Evolutionary conservation across 768 basidiomycete species (phyloP).

Genomic region (Megacollybia marginata): DNA sequence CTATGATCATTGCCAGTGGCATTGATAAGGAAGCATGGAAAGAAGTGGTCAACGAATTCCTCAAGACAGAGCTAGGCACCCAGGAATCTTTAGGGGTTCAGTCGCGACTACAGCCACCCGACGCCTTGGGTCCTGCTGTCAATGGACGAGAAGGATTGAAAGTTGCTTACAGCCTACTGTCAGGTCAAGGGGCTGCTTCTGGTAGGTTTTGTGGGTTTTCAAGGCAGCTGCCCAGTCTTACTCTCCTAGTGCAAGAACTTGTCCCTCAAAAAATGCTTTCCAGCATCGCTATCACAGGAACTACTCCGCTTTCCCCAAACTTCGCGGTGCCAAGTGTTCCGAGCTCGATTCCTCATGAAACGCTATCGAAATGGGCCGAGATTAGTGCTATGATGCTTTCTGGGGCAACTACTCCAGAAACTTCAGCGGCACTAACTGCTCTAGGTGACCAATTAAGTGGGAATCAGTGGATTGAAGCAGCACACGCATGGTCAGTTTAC

Average conservation of each 20-base stretch:
- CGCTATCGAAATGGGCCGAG: conserved; percentile 77
- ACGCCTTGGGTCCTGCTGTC: conserved; percentile 14
- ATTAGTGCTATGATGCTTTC: conserved; percentile 78
- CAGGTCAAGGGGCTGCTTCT: conserved; percentile 73
- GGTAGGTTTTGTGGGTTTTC: conserved; percentile 36
- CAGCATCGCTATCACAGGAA: conserved; percentile 20
- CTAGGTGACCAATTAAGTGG: conserved; percentile 77
- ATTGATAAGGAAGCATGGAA: conserved; percentile 94
- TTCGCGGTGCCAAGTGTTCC: conserved; percentile 39
- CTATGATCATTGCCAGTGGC: conserved; percentile 88
- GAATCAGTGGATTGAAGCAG: conserved; percentile 74
- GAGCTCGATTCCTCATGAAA: conserved; percentile 49
- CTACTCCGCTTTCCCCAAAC: conserved; percentile 60
- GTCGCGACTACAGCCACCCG: conserved; percentile 4
- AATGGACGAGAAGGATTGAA: conserved; percentile 68
- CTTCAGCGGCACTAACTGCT: conserved; percentile 68
- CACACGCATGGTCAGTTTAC: conserved; percentile 78
- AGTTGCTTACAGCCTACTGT: conserved; percentile 75
- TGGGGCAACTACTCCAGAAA: conserved; percentile 59
- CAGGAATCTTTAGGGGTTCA: not conserved
- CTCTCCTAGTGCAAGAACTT: conserved; percentile 61
- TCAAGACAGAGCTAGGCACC: conserved; percentile 62
- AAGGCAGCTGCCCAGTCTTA: conserved; percentile 1
- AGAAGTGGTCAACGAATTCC: conserved; percentile 81
- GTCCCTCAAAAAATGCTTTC: conserved; percentile 51